Percentiles rank a stretch among this genome's conserved stretches.
phyloP scores from a whole-genome alignment of 2,329 filamentous ascomycete genomes.

The Aureobasidium zeae region DNA sequence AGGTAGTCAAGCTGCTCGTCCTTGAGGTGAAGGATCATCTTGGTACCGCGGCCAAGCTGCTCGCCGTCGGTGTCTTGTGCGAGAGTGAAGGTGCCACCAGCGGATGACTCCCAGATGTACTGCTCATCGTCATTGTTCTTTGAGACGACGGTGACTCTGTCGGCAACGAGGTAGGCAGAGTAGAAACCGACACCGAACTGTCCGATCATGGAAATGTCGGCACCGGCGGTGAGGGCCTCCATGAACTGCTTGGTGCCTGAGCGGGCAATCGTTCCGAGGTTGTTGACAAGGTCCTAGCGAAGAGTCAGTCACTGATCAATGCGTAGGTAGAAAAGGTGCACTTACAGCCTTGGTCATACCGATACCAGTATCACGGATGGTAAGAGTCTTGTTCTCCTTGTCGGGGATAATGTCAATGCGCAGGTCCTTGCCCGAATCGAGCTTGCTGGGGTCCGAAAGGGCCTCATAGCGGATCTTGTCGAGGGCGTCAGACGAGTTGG shows the following conservation, averaged over 20 bases:
- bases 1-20: slow-evolving; percentile 98
- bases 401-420: slow-evolving; percentile 98
- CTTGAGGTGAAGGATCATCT: slow-evolving; percentile 98
- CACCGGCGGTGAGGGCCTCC: slow-evolving; percentile 96
- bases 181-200: slow-evolving; percentile 99
- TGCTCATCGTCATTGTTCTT: slow-evolving; percentile 99
- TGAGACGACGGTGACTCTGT: slow-evolving; percentile 88
- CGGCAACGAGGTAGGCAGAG: slow-evolving; percentile 98
- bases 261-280: slow-evolving; percentile 97
- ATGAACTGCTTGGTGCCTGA: slow-evolving; percentile 99
- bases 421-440: slow-evolving; percentile 95
- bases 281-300: slow-evolving; percentile 84
- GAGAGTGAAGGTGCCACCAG: slow-evolving; percentile 95
- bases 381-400: slow-evolving; percentile 95
- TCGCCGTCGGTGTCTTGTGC: slow-evolving; percentile 81
- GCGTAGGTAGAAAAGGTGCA: slow-evolving; percentile 1
- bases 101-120: slow-evolving; percentile 98
- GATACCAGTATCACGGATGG: slow-evolving; percentile 96
- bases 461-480: slow-evolving; percentile 99
- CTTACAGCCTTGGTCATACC: slow-evolving; percentile 92
- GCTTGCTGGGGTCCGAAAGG: slow-evolving; percentile 92
- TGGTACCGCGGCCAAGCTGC: slow-evolving; percentile 85
- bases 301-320: slow-evolving; percentile 37
- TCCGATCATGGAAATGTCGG: slow-evolving; percentile 99
- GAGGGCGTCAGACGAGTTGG: slow-evolving; percentile 96